Evolutionary conservation across 1,139 yeast genomes (phyloP), one percentile per base, ranked within the genome.

Genomic region (Saccharomyces pastorianus): DNA sequence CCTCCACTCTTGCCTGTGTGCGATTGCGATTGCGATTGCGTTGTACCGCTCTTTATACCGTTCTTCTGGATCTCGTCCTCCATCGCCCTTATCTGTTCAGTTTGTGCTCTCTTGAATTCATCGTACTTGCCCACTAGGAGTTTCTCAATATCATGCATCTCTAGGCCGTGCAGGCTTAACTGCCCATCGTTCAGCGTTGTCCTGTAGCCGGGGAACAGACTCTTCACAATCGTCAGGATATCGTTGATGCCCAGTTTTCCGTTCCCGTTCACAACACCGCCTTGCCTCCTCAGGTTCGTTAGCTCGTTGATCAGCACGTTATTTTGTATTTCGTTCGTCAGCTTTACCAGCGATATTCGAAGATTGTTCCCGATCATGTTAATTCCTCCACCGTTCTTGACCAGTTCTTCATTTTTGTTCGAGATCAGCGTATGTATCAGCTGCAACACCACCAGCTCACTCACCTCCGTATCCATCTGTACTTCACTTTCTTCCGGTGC

Each of bases 301-400:
- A 65, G 54, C 47, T 58, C 59, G 44, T 59, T 60, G 14, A 65
- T 56, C 41, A 65, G 53, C 7, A 62, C 53, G 55, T 64, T 67
- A 51, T 65, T 65, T 48, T 66, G 68, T 31, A 65, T 60, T 50
- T 66, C 71, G 51, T 66, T 65, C 13, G 68, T 65, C 34, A 67
- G 53, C 49, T 66, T 61, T 6, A 67, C 68, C 53, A 67, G 53
- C n/a, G 70, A 66, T 13, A 67, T 61, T 34, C 64, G 61, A 42
- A 60, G 61, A 50, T 58, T 62, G 34, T 60, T 60, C 17, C 59
- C 61, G 50, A 60, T 61, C 6, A 55, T 49, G n/a, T 48, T 42
- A 11, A 23, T 27, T 41, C 46, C 47, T 52, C n/a, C 32, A 42
- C 25, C 29, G 28, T 8, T 48, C 52, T 23, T 51, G 34, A 25